Evolutionary conservation across 305 asterid genomes (phyloP), one percentile per base, ranked within the genome.

Genomic region (Fraxinus angustifolia): DNA sequence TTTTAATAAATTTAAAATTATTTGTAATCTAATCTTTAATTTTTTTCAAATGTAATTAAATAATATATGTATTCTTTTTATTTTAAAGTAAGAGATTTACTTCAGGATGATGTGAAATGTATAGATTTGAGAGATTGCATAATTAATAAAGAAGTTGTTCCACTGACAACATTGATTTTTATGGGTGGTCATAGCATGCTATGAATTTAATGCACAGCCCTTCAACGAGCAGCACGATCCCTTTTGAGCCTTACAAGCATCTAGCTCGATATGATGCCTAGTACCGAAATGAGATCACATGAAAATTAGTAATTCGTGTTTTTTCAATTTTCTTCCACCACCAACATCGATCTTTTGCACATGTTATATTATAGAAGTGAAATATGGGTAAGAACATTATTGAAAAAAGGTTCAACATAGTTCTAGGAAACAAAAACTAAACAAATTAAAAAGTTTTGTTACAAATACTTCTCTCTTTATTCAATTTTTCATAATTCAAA

Each of bases 181-280:
- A 14, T 50, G 60, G 60, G 19, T 50, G 21, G 60, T n/a, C 6
- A 1, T 48, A 14, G 6, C 17, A 48, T 48, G 58, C n/a, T 14
- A 48, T 2, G 17, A 48, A 48, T 14, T 45, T 45, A 45, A 12
- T 12, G 19, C 17, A 48, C 58, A 45, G 7, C 19, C 19, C 58
- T 48, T 48, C 58, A 48, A 48, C 91, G 91, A 83, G 82, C 97
- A 95, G 58, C 14, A 0, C 14, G 58, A 48, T 48, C 19, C 58
- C 8, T 38, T 38, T 8, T 38, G 28, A 17, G 98, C 81, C 86
- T 88, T 83, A 88, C 91, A 92, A 83, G 82, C 97, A 95, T 14
- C 58, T 14, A 48, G 6, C 19, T 6, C 58, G 17, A 48, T 48
- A 48, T 3, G 58, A 14, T 48, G 58, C 58, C 7, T 48, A 14